A percentile compares a stretch with the other conserved stretches of the same genome.
Conservation (phyloP, 306 rosid genomes). For the Quercus rubra region DNA sequence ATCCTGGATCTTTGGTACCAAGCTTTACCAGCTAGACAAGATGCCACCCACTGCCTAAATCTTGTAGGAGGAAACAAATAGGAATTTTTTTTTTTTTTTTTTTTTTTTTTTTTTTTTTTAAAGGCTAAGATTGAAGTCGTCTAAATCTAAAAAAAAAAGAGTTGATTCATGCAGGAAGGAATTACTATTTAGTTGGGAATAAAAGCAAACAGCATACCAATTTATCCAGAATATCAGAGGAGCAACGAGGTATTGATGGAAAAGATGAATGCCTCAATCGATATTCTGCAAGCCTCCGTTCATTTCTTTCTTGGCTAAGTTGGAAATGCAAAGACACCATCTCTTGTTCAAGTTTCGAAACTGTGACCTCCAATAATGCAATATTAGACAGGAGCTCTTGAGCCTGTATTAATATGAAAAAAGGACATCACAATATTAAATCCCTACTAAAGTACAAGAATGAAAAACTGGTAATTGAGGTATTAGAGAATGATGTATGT, state of each 20-base stretch:
- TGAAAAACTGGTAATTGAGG: background rate
- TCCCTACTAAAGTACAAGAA: background rate
- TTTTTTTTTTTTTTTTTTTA: background rate
- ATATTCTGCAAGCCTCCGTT: constrained; percentile 68
- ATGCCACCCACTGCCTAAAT: background rate
- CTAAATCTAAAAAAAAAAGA: background rate
- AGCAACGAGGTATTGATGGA: constrained; percentile 39
- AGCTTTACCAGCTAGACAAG: too few relatives aligned
- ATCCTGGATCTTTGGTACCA: too few relatives aligned
- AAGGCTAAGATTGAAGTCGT: background rate
- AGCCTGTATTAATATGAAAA: constrained; percentile 32
- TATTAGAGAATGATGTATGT: background rate
- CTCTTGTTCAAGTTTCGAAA: constrained; percentile 58
- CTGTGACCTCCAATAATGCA: constrained; percentile 44
- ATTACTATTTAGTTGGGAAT: background rate
- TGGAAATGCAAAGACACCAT: constrained; percentile 69
- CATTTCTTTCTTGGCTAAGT: constrained; percentile 82
- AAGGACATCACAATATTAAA: background rate
- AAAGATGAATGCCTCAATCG: constrained; percentile 52
- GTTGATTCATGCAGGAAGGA: background rate
- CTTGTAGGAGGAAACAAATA: background rate
- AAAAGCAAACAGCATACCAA: constrained; percentile 27
- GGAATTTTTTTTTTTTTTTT: background rate
- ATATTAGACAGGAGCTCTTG: constrained; percentile 57
- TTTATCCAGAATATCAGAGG: constrained; percentile 25